Evolutionary conservation across 2,329 filamentous ascomycete genomes (phyloP).

Genomic region (Coleophoma cylindrospora): DNA sequence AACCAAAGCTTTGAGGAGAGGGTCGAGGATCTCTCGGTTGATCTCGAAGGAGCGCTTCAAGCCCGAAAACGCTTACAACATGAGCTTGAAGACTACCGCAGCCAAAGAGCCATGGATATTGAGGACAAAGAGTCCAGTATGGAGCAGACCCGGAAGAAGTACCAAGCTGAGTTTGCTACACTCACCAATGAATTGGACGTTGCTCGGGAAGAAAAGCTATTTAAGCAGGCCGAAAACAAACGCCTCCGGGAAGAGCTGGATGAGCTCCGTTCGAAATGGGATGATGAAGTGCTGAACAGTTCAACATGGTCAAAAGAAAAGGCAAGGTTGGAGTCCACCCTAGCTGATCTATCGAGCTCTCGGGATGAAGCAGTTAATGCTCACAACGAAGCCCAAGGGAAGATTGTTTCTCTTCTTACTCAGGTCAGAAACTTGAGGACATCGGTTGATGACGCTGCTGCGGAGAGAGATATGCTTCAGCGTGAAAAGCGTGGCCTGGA

Average conservation of each 20-base stretch:
- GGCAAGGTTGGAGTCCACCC: constrained; percentile 79
- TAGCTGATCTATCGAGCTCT: constrained; percentile 85
- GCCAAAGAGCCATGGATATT: constrained; percentile 89
- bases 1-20: constrained; percentile 87
- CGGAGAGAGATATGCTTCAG: constrained; percentile 77
- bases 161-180: constrained; percentile 85
- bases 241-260: constrained; percentile 94
- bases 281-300: constrained; percentile 95
- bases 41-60: constrained; percentile 79
- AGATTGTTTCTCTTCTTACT: constrained; percentile 83
- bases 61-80: constrained; percentile 93
- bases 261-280: constrained; percentile 92
- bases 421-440: constrained; percentile 83
- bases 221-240: constrained; percentile 79
- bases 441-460: constrained; percentile 77
- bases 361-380: constrained; percentile 89
- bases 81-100: constrained; percentile 95
- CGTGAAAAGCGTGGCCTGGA: constrained; percentile 91
- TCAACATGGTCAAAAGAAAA: constrained; percentile 99
- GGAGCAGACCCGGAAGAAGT: constrained; percentile 97
- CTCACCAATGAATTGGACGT: constrained; percentile 90
- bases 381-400: constrained; percentile 91
- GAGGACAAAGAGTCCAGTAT: constrained; percentile 95
- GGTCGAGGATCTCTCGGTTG: constrained; percentile 85
- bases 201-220: constrained; percentile 83